Evolutionary conservation across 2,329 filamentous ascomycete species (phyloP), one percentile per base, ranked within the genome.

Genomic region (Chaetomium globosum): DNA sequence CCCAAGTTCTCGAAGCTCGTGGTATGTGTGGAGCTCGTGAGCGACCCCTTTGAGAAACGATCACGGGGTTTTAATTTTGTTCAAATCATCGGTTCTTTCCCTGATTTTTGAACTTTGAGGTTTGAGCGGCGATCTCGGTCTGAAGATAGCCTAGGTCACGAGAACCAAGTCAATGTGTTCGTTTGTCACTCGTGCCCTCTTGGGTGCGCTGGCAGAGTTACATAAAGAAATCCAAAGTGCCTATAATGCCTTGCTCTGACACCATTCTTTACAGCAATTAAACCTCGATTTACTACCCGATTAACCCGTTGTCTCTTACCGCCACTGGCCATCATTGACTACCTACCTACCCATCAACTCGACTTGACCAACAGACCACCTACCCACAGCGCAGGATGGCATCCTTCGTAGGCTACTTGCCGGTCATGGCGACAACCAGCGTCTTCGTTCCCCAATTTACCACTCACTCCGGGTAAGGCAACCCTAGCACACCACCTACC

Each of bases 381-480:
- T 19, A 4, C 7, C 16, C 16, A 21, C 3, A 49, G 30, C 7
- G 19, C 2, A 7, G 13, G 7, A 61, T 54, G 49, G 21, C 61
- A 21, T 61, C 58, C 61, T 19, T 61, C 53, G 19, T 66, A n/a
- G n/a, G n/a, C 31, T 64, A 64, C 36, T 36, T 33, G 16, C 33
- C 57, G 19, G 33, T 23, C 12, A 48, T 53, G 16, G 19, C 57
- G 7, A 23, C 48, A 26, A 48, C 43, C 19, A 59, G 43, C 57
- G 6, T 66, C 36, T 49, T 64, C 10, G n/a, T 52, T 6, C 64
- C 64, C 51, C 60, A 66, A 49, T 52, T 66, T 0, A 67, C 61
- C 21, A 67, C 58, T 12, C 62, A 64, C 48, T 39, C 36, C 9
- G 61, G 53, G 65, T 67, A 67, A 19, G 57, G n/a, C n/a, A n/a